Percentiles rank a stretch among this genome's conserved stretches.
Evolutionary conservation across 2,329 filamentous ascomycete genomes (phyloP).

Genomic region (Colletotrichum neosansevieriae): DNA sequence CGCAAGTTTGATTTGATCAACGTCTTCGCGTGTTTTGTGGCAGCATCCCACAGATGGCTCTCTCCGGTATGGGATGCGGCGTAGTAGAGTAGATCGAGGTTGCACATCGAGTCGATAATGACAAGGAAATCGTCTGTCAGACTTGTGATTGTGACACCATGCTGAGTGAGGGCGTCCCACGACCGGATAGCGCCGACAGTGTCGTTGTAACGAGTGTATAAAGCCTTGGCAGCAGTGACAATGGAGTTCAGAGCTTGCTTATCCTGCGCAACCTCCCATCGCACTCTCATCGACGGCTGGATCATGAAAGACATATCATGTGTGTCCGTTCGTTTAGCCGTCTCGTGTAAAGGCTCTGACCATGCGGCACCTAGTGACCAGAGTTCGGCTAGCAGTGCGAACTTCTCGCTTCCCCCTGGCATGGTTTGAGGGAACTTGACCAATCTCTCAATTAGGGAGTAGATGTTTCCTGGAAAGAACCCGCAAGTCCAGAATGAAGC

Average conservation of each 20-base stretch:
- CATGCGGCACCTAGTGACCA: slow-evolving; percentile 46
- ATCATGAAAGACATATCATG: slow-evolving; percentile 69
- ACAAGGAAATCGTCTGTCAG: slow-evolving; percentile 52
- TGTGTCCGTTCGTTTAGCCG: slow-evolving; percentile 58
- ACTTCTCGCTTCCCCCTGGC: slow-evolving; percentile 21
- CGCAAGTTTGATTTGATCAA: slow-evolving; percentile 56
- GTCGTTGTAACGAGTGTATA: slow-evolving; percentile 57
- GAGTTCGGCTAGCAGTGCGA: slow-evolving; percentile 43
- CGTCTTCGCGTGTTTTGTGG: slow-evolving; percentile 55
- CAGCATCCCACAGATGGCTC: slow-evolving; percentile 44
- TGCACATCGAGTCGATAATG: slow-evolving; percentile 58
- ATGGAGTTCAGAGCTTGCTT: slow-evolving; percentile 53
- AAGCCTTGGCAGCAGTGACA: slow-evolving; percentile 57
- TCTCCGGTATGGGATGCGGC: slow-evolving; percentile 49
- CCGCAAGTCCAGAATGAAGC: slow-evolving; percentile 52
- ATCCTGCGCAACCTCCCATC: slow-evolving; percentile 60
- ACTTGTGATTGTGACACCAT: slow-evolving; percentile 48
- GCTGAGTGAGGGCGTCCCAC: slow-evolving; percentile 56
- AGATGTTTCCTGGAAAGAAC: slow-evolving; percentile 54
- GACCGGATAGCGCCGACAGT: slow-evolving; percentile 60
- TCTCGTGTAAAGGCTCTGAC: slow-evolving; percentile 51
- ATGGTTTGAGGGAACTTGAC: slow-evolving; percentile 47
- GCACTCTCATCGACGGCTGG: slow-evolving; percentile 59
- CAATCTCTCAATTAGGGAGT: slow-evolving; percentile 50
- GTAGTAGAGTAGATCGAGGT: slow-evolving; percentile 54